Evolutionary conservation across 2,329 filamentous ascomycete species (phyloP), one percentile per base, ranked within the genome.

Genomic region (Cladobotryum protrusum): DNA sequence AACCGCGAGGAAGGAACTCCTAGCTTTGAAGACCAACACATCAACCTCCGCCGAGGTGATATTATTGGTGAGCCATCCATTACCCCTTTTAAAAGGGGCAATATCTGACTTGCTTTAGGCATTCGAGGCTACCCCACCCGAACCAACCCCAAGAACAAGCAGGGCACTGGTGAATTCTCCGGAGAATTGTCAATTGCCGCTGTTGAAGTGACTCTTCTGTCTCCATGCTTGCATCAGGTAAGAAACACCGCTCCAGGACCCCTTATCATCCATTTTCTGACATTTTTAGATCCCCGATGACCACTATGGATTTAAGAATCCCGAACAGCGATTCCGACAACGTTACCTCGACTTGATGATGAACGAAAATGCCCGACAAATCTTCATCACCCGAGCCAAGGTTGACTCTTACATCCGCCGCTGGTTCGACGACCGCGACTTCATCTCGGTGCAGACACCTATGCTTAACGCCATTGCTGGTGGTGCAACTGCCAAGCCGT

Each of bases 381-480:
- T 91, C 51, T 87, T 97, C 69, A 78, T 89, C 62, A 90, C 87
- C 36, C 82, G 93, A 49, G 83, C 89, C 63, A 90, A 89, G 79
- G 91, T 97, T 63, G 82, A 95, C 65, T 83, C 81, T 54, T 96
- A 89, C 66, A 86, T 99, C 58, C 88, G 93, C 59, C 80, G 82
- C 61, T 99, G 86, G 77, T 89, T 99, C 60, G 88, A 96, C 62
- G 81, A 85, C 59, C 80, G 86, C 48, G 88, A 92, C 61, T 99
- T 99, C 69, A 77, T 90, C 49, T 91, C 96, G 68, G 91, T 97
- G 20, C 89, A 97, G 73, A 99, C 93, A 0, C 92, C 93, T 5
- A 96, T 97, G 82, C 91, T 99, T 81, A 95, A 96, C 67, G 82
- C 87, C 62, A 95, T 96, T 65, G 90, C 93, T 29, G 95, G 93